Evolutionary conservation across 805 yeast genomes (phyloP).

Genomic region (Cyberlindnera americana): DNA sequence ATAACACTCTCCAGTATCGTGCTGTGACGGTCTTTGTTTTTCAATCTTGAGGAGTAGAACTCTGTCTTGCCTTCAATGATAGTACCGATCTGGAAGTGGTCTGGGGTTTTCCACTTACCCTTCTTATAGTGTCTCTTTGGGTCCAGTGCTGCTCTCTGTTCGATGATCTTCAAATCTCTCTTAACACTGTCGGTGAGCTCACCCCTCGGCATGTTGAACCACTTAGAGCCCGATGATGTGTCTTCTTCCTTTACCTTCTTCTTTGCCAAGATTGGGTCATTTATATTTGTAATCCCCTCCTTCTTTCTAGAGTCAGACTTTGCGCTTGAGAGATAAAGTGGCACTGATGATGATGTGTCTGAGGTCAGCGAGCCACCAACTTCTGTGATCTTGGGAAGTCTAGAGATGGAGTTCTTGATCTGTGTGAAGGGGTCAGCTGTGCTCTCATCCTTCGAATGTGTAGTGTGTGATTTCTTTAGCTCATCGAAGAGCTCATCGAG

Average conservation of each 20-base stretch:
- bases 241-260: slow-evolving; percentile 14
- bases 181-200: slow-evolving; percentile 69
- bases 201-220: slow-evolving; percentile 80
- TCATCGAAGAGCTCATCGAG: slow-evolving; percentile 35
- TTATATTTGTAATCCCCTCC: slow-evolving; percentile 31
- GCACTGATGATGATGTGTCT: slow-evolving; percentile 22
- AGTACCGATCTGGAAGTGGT: slow-evolving; percentile 85
- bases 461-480: slow-evolving; percentile 18
- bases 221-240: slow-evolving; percentile 48
- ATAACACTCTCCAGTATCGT: slow-evolving; percentile 81
- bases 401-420: slow-evolving; percentile 35
- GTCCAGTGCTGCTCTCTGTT: slow-evolving; percentile 87
- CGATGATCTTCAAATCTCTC: slow-evolving; percentile 72
- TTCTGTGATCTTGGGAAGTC: slow-evolving; percentile 38
- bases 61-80: slow-evolving; percentile 80
- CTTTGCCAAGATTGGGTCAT: slow-evolving; percentile 41
- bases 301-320: slow-evolving; percentile 12
- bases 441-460: slow-evolving; percentile 9
- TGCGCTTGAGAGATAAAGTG: slow-evolving; percentile 9
- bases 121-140: slow-evolving; percentile 95
- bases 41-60: slow-evolving; percentile 62
- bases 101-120: slow-evolving; percentile 74
- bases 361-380: slow-evolving; percentile 5
- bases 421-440: slow-evolving; percentile 31
- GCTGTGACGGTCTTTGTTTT: slow-evolving; percentile 67